Conservation (phyloP, 345 rosid species). For the Eucalyptus tenuipes region DNA sequence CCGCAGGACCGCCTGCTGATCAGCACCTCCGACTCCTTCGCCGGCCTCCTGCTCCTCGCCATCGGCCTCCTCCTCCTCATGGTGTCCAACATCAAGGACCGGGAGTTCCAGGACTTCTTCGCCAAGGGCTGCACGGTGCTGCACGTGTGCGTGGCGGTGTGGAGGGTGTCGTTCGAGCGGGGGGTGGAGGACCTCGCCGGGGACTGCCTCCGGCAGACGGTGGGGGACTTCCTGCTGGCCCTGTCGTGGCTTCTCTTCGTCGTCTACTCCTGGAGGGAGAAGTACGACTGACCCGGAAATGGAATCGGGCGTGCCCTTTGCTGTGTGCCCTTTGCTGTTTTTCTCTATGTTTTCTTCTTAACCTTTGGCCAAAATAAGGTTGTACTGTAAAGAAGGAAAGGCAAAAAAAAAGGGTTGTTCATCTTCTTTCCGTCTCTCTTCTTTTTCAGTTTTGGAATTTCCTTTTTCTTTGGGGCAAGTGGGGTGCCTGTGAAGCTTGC, state of each 20-base stretch:
- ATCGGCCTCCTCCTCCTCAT: slow-evolving; percentile 53
- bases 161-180: slow-evolving; percentile 54
- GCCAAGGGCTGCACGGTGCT: slow-evolving; percentile 53
- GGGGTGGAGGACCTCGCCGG: slow-evolving; percentile 48
- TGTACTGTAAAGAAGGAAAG: neutral
- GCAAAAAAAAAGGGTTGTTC: neutral
- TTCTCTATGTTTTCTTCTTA: neutral
- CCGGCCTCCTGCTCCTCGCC: slow-evolving; percentile 51
- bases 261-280: slow-evolving; percentile 71
- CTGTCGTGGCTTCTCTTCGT: slow-evolving; percentile 61
- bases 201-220: slow-evolving; percentile 47
- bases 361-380: neutral
- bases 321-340: neutral
- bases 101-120: slow-evolving; percentile 48
- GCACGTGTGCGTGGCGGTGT: slow-evolving; percentile 37
- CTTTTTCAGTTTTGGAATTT: neutral
- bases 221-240: slow-evolving; percentile 43
- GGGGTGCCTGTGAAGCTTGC: neutral
- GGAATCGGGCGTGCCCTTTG: neutral
- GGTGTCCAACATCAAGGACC: slow-evolving; percentile 54
- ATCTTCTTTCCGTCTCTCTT: neutral
- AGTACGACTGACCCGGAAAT: slow-evolving; percentile 28
- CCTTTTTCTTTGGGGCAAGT: neutral
- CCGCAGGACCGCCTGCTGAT: slow-evolving; percentile 62
- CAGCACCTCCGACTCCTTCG: slow-evolving; percentile 61